A percentile compares a stretch with the other conserved stretches of the same genome.
These are phyloP conservation scores for Saposhnikovia divaricata DNA, from an alignment of 129 eudicot species.

Conservation along the genomic window DNA sequence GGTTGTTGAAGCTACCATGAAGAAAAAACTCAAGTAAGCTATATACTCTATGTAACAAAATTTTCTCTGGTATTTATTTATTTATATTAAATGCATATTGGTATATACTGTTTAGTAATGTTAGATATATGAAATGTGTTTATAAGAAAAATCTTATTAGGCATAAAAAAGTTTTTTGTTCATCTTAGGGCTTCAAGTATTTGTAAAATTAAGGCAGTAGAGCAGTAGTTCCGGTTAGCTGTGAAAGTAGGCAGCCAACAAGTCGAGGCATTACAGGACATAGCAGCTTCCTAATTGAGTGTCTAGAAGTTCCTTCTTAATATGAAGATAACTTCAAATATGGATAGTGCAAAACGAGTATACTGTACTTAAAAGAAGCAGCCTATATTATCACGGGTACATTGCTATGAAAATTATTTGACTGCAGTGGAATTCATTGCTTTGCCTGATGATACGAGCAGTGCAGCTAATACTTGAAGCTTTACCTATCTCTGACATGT, in stretches of 20 bases:
- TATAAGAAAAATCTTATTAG: background rate
- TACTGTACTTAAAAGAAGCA: background rate
- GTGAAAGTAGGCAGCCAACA: background rate
- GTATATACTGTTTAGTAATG: background rate
- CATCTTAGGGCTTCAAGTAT: background rate
- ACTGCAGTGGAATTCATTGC: background rate
- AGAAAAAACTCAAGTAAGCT: constrained; percentile 86
- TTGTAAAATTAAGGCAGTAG: background rate
- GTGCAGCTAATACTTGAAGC: background rate
- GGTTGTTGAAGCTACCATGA: constrained; percentile 97
- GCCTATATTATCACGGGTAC: background rate
- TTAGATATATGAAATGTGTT: background rate
- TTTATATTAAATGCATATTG: background rate
- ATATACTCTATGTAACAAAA: background rate
- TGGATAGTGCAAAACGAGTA: background rate
- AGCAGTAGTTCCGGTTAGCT: background rate
- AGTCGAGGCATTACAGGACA: background rate
- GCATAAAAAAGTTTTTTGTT: background rate
- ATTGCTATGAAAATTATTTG: background rate
- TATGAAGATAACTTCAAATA: background rate
- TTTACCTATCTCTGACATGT: background rate
- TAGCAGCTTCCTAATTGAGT: background rate
- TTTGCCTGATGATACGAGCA: background rate
- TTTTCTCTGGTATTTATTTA: background rate
- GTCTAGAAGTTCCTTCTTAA: background rate